A percentile compares a stretch with the other conserved stretches of the same genome.
Conservation (phyloP, 1,284 basidiomycete species). For the Fomes fomentarius region DNA sequence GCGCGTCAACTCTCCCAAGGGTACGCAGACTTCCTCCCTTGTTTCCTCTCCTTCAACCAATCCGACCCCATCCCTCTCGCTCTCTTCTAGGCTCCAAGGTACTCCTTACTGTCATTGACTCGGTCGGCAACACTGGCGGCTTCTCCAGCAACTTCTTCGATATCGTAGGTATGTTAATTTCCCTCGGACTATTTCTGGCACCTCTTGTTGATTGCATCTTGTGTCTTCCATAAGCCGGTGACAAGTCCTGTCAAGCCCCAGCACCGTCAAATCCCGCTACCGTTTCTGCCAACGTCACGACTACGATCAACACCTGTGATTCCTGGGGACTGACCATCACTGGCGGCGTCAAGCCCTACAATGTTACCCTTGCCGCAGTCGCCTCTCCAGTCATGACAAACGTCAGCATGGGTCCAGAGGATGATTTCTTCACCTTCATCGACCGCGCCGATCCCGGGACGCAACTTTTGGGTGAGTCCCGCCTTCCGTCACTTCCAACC, state of each 20-base stretch:
- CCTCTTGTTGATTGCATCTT: conserved; percentile 1
- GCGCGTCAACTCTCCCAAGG: conserved; percentile 45
- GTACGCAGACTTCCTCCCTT: conserved; percentile 35
- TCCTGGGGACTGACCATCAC: conserved; percentile 48
- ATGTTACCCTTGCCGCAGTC: conserved; percentile 43
- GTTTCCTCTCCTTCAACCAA: background rate
- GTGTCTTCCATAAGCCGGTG: conserved; percentile 30
- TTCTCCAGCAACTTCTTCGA: conserved; percentile 38
- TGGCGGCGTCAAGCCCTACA: conserved; percentile 53
- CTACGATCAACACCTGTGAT: conserved; percentile 45
- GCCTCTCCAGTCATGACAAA: conserved; percentile 47
- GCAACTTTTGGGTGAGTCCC: conserved; percentile 45
- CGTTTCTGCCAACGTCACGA: conserved; percentile 46
- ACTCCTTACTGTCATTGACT: conserved; percentile 48
- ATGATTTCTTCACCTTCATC: conserved; percentile 50
- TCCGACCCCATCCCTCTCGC: background rate
- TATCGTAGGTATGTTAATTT: conserved; percentile 36
- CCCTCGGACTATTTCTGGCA: background rate
- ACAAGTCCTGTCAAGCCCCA: conserved; percentile 41
- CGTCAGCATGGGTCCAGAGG: conserved; percentile 40
- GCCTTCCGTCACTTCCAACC: background rate
- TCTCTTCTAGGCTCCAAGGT: conserved; percentile 44
- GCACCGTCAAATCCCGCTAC: conserved; percentile 25
- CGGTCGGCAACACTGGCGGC: conserved; percentile 45
- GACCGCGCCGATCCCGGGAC: conserved; percentile 46